Conservation (phyloP, 2,329 filamentous ascomycete genomes). For the Fusarium pininemorale region DNA sequence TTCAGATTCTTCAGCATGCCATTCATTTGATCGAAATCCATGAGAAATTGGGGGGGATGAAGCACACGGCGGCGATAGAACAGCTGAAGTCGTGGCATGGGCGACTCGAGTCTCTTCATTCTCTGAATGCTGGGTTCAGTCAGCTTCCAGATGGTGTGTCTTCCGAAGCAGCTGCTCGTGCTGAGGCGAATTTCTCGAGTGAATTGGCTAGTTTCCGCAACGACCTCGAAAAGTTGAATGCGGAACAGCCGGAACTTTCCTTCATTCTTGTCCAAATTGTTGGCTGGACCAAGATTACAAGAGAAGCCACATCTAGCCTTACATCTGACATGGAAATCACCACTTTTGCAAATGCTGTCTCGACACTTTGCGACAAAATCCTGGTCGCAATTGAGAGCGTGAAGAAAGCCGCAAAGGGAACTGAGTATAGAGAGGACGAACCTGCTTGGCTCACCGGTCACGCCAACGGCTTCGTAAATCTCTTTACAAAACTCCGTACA, state of each 20-base stretch:
- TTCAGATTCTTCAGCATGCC: constrained; percentile 72
- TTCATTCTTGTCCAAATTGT: constrained; percentile 74
- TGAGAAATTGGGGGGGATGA: constrained; percentile 66
- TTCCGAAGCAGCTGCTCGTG: constrained; percentile 48
- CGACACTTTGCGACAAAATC: constrained; percentile 75
- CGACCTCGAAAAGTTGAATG: constrained; percentile 53
- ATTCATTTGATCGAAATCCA: constrained; percentile 72
- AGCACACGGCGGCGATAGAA: constrained; percentile 56
- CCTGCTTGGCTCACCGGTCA: constrained; percentile 51
- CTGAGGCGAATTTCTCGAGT: constrained; percentile 48
- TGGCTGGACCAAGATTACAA: constrained; percentile 65
- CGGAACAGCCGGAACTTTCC: constrained; percentile 63
- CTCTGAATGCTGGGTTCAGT: constrained; percentile 54
- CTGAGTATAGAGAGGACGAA: constrained; percentile 48
- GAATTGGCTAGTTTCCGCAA: constrained; percentile 51
- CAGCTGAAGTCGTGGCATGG: constrained; percentile 61
- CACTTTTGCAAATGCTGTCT: constrained; percentile 65
- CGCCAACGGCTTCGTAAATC: constrained; percentile 60
- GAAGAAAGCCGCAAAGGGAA: constrained; percentile 61
- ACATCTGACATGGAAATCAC: constrained; percentile 42
- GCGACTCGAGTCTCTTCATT: constrained; percentile 56
- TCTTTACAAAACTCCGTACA: constrained; percentile 68
- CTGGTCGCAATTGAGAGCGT: constrained; percentile 83
- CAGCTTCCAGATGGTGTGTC: constrained; percentile 62
- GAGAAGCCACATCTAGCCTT: constrained; percentile 16